phyloP scores from a whole-genome alignment of 73 alveolate genomes.

The Tetrahymena malaccensis region DNA sequence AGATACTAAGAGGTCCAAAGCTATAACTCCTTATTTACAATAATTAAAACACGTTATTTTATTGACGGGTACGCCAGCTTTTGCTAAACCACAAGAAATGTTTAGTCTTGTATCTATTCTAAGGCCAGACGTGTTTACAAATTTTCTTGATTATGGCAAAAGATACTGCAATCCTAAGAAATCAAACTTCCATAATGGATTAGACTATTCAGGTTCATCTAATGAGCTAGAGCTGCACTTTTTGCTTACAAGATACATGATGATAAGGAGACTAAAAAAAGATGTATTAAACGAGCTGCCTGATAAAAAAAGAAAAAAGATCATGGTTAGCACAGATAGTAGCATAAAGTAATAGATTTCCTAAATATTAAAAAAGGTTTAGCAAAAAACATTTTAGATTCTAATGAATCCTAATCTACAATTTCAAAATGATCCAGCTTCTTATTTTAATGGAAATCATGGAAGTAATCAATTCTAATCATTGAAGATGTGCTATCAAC shows the following conservation, averaged over 20 bases:
- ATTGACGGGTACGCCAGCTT: conserved; percentile 92
- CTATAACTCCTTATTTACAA: conserved; percentile 75
- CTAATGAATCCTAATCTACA: conserved; percentile 20
- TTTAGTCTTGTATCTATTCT: conserved; percentile 70
- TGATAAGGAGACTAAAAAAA: conserved; percentile 90
- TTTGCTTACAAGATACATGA: conserved; percentile 62
- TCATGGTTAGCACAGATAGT: conserved; percentile 64
- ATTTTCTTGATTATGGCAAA: conserved; percentile 70
- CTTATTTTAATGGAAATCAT: neutral
- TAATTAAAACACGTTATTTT: conserved; percentile 65
- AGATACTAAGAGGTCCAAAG: conserved; percentile 76
- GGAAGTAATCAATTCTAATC: conserved; percentile 8
- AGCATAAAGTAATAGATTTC: conserved; percentile 39
- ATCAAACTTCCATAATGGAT: conserved; percentile 46
- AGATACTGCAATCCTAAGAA: conserved; percentile 89
- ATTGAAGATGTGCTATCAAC: conserved; percentile 55
- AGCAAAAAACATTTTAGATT: conserved; percentile 19
- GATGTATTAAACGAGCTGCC: conserved; percentile 90
- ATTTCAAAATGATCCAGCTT: neutral
- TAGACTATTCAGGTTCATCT: conserved; percentile 87
- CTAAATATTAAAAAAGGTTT: conserved; percentile 41
- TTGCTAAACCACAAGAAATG: conserved; percentile 87
- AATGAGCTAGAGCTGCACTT: conserved; percentile 79
- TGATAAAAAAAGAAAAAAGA: conserved; percentile 78
- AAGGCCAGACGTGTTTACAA: conserved; percentile 85